Evolutionary conservation across 2,329 filamentous ascomycete genomes (phyloP).

Genomic region (Phialophora verrucosa): DNA sequence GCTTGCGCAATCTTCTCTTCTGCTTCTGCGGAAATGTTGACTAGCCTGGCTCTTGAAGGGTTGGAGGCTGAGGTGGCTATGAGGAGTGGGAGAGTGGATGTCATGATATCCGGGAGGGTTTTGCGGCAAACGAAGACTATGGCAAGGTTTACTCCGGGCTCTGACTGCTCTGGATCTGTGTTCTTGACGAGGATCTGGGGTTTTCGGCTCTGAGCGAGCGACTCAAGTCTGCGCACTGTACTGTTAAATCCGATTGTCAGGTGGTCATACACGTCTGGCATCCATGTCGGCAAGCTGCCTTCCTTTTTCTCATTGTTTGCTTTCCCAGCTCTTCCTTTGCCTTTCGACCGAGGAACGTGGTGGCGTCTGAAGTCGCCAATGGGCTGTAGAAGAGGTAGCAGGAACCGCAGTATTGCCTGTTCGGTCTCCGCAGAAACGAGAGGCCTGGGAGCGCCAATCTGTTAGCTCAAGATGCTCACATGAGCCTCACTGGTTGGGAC

Average conservation of each 20-base stretch:
- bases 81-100: slow-evolving; percentile 31
- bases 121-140: slow-evolving; percentile 33
- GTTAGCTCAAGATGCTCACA: slow-evolving; percentile 10
- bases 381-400: slow-evolving; percentile 40
- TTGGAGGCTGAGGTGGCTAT: slow-evolving; percentile 30
- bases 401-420: slow-evolving; percentile 28
- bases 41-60: slow-evolving; percentile 22
- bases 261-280: slow-evolving; percentile 43
- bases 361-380: slow-evolving; percentile 49
- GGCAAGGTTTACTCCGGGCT: slow-evolving; percentile 17
- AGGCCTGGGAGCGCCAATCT: slow-evolving; percentile 26
- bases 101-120: slow-evolving; percentile 34
- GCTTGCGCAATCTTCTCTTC: slow-evolving; percentile 33
- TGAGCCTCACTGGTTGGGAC: background rate
- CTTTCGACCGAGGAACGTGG: slow-evolving; percentile 48
- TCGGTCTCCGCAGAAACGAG: slow-evolving; percentile 23
- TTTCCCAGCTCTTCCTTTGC: slow-evolving; percentile 37
- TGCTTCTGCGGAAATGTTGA: slow-evolving; percentile 29
- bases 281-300: slow-evolving; percentile 33
- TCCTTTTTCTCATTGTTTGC: slow-evolving; percentile 18
- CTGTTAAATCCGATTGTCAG: slow-evolving; percentile 54
- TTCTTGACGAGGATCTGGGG: slow-evolving; percentile 20
- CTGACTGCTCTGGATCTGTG: slow-evolving; percentile 1
- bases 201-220: slow-evolving; percentile 40
- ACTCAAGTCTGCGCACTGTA: slow-evolving; percentile 51